These are phyloP conservation scores for Dioscorea alata DNA, from an alignment of 106 monocot genomes.

Conservation along the genomic window DNA sequence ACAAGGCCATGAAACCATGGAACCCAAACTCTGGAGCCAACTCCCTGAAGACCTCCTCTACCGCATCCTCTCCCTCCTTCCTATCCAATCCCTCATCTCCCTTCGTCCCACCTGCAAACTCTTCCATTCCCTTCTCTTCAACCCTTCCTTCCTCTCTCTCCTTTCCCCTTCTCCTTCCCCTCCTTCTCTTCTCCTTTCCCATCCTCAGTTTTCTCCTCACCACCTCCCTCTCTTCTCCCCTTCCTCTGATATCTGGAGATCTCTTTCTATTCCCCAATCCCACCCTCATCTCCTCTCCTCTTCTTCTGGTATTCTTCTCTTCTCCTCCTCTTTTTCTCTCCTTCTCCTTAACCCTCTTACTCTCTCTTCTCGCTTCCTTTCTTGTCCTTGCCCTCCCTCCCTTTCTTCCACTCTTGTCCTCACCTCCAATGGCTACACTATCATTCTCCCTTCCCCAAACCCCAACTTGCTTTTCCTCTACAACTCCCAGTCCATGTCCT, in stretches of 20 bases:
- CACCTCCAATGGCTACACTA: slow-evolving; percentile 26
- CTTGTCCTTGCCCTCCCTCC: slow-evolving; percentile 2
- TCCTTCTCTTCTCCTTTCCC: background rate
- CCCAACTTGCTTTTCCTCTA: slow-evolving; percentile 27
- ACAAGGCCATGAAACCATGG: background rate
- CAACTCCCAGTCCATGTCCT: slow-evolving; percentile 16
- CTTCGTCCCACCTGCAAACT: background rate
- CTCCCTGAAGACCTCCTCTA: background rate
- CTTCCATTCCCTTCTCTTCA: background rate
- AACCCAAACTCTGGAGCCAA: background rate
- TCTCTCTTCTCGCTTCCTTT: slow-evolving; percentile 17
- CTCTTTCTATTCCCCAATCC: background rate
- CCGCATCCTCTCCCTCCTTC: background rate
- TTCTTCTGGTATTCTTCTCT: slow-evolving; percentile 16
- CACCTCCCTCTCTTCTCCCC: background rate
- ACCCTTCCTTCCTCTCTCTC: background rate
- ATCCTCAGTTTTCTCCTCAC: background rate
- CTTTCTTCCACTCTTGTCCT: background rate
- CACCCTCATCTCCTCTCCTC: slow-evolving; percentile 15
- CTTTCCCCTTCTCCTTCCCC: background rate
- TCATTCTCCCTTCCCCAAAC: slow-evolving; percentile 24
- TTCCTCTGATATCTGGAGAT: background rate
- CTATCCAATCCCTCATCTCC: background rate
- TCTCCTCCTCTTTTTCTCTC: slow-evolving; percentile 10
- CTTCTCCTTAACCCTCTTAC: slow-evolving; percentile 31